phyloP scores from a whole-genome alignment of 2,329 filamentous ascomycete genomes.

The Diaporthe sp. region DNA sequence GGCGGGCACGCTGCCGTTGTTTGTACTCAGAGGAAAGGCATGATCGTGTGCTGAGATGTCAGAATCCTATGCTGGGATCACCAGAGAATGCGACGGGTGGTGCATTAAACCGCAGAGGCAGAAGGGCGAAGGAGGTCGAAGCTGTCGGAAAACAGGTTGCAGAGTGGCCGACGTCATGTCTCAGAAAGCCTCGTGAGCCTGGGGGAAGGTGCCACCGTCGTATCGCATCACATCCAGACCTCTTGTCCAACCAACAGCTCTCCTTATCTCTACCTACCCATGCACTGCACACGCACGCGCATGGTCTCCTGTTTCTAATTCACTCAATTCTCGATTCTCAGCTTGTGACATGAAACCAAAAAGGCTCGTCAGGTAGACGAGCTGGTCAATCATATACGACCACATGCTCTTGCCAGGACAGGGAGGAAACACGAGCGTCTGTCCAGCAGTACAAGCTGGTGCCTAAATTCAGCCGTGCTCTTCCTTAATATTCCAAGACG shows the following conservation, averaged over 20 bases:
- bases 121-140: constrained; percentile 14
- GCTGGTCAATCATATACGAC: background rate
- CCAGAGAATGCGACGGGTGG: background rate
- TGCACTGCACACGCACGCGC: background rate
- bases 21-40: constrained; percentile 7
- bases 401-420: background rate
- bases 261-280: constrained; percentile 2
- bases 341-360: background rate
- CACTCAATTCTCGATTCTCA: background rate
- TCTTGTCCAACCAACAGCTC: background rate
- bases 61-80: background rate
- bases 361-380: background rate
- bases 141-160: constrained; percentile 17
- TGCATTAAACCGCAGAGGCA: background rate
- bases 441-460: background rate
- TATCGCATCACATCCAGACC: background rate
- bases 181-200: constrained; percentile 4
- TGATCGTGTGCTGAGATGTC: background rate
- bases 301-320: background rate
- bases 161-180: constrained; percentile 34
- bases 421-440: background rate
- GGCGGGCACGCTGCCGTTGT: background rate
- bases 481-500: background rate
- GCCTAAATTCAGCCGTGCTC: background rate
- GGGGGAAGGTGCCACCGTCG: background rate